phyloP scores from a whole-genome alignment of 352 stramenopile genomes.

The Pythium insidiosum region DNA sequence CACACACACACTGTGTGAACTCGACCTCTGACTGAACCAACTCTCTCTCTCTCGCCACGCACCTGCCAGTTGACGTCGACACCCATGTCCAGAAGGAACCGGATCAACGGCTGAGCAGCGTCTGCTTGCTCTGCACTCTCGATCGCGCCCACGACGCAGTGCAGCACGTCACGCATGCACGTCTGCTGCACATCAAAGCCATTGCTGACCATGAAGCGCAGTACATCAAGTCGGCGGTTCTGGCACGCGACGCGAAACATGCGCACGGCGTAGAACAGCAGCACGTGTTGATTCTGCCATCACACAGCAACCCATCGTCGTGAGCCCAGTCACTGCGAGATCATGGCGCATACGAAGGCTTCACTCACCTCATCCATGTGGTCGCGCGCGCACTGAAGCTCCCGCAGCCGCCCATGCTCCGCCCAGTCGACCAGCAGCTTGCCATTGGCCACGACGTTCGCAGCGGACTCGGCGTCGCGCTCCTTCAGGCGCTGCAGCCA shows the following conservation, averaged over 20 bases:
- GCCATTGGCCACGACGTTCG: constrained; percentile 52
- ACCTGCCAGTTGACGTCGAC: constrained; percentile 75
- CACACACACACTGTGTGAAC: not conserved
- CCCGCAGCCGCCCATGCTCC: constrained; percentile 31
- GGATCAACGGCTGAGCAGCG: constrained; percentile 36
- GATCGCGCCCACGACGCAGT: constrained; percentile 35
- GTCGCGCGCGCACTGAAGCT: constrained; percentile 33
- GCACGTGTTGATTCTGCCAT: constrained; percentile 29
- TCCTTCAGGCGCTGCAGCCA: constrained; percentile 34
- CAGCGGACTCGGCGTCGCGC: constrained; percentile 37
- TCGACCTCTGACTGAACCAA: not conserved
- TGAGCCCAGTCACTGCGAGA: constrained; percentile 5
- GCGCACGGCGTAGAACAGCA: constrained; percentile 54
- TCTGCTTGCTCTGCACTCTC: constrained; percentile 20
- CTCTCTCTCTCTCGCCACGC: constrained; percentile 12
- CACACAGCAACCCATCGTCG: not conserved
- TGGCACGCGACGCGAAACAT: constrained; percentile 62
- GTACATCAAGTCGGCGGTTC: constrained; percentile 33
- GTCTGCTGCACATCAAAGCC: constrained; percentile 54
- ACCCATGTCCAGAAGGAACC: constrained; percentile 50
- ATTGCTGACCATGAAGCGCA: constrained; percentile 55
- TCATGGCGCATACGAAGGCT: constrained; percentile 14
- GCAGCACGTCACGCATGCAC: constrained; percentile 45
- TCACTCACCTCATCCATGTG: constrained; percentile 34
- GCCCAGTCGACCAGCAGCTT: constrained; percentile 50